Evolutionary conservation across 2,329 filamentous ascomycete species (phyloP), one percentile per base, ranked within the genome.

Genomic region (Curvularia sp.): DNA sequence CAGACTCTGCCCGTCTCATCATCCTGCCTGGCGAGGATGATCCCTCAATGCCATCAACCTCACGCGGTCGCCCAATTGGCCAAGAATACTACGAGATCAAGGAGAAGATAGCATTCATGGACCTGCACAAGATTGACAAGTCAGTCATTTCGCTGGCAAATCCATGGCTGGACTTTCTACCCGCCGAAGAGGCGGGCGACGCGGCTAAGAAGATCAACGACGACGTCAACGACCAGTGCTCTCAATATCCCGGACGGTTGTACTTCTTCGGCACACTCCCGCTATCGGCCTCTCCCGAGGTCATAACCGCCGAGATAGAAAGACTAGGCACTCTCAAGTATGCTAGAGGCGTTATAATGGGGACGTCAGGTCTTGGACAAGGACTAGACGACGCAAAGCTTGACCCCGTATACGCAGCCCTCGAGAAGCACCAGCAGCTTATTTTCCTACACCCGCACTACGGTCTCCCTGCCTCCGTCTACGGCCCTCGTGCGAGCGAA

Each of bases 361-460:
- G 93, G 1, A 97, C 93, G 0, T 87, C 89, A 0, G 93, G 93
- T 0, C 80, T 96, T 0, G 93, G 92, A 0, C 80, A 84, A 10
- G 93, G 93, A 0, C 82, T 97, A 1, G 93, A 97, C 72, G 93
- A 97, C 75, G 83, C 85, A 2, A 78, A 79, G 0, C 79, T 97
- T 25, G 83, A 94, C 34, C 87, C 89, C 0, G 83, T 97, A 10
- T 91, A 92, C 77, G 75, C 82, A 10, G 87, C 89, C 0, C 77
- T 97, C 1, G 86, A 91, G 41, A 83, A 84, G 39, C 84, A 85
- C 0, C 76, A 81, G 7, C 81, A 92, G 32, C 81, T 90, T 23
- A 81, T 96, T 48, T 97, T 97, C 79, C 77, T 97, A 50, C 93
- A 97, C 77, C 93, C 93, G 27, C 93, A 97, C 77, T 97, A 97